phyloP scores from a whole-genome alignment of 331 rosid species.

The Arachis monticola region DNA sequence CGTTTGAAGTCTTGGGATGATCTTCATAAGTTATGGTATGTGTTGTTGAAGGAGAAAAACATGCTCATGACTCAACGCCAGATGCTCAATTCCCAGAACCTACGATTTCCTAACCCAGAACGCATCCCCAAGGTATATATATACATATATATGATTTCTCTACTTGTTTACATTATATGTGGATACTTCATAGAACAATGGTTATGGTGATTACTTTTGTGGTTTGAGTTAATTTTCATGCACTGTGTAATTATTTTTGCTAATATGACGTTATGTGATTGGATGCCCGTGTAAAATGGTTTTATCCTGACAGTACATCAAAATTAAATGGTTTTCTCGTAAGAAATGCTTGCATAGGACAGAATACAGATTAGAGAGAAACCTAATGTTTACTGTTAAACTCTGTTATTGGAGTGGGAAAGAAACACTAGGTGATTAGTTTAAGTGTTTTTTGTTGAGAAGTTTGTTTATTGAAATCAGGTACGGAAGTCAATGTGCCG shows the following conservation, averaged over 20 bases:
- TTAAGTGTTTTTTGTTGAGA: conserved; percentile 8
- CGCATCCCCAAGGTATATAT: conserved; percentile 78
- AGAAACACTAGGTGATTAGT: not conserved
- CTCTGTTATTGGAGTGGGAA: not conserved
- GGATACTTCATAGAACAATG: conserved; percentile 10
- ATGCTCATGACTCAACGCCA: conserved; percentile 94
- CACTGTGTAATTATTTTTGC: not conserved
- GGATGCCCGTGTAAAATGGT: too few relatives aligned
- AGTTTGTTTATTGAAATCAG: conserved; percentile 52
- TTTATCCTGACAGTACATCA: too few relatives aligned
- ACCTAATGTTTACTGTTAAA: conserved; percentile 10
- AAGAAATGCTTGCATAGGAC: not conserved
- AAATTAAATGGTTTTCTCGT: not conserved
- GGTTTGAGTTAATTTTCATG: conserved; percentile 49
- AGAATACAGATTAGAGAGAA: not conserved
- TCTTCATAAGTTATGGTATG: conserved; percentile 87
- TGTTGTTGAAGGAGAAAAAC: conserved; percentile 86
- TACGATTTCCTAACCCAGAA: conserved; percentile 80
- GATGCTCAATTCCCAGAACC: conserved; percentile 88
- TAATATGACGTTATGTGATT: too few relatives aligned
- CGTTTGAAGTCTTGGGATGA: conserved; percentile 95
- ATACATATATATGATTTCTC: not conserved
- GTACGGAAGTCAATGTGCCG: conserved; percentile 97
- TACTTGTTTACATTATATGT: not conserved
- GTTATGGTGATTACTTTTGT: not conserved